Evolutionary conservation across 768 basidiomycete species (phyloP).

Genomic region (Tricholoma sp.): DNA sequence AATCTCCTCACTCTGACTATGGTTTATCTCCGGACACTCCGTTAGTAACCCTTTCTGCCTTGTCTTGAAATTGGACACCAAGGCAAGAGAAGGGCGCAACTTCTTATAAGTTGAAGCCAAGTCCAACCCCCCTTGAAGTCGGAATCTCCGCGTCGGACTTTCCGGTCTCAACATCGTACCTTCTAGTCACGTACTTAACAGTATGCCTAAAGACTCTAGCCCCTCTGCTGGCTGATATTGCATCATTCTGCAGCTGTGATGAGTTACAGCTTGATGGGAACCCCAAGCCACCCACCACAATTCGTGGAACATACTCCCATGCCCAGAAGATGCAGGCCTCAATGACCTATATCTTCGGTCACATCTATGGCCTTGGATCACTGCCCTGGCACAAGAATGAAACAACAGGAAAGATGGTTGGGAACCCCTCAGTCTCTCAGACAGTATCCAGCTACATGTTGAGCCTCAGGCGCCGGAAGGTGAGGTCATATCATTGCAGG

Average conservation of each 20-base stretch:
- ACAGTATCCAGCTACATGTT: constrained; percentile 24
- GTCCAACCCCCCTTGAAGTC: too few relatives aligned
- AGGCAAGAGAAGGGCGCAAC: too few relatives aligned
- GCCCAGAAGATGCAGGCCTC: constrained; percentile 20
- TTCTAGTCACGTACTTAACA: too few relatives aligned
- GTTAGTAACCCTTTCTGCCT: too few relatives aligned
- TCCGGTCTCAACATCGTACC: too few relatives aligned
- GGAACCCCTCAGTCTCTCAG: constrained; percentile 25
- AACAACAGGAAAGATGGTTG: constrained; percentile 15
- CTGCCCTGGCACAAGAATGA: constrained; percentile 24
- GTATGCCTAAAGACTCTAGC: constrained; percentile 2
- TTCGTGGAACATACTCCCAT: constrained; percentile 12
- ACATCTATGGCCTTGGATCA: constrained; percentile 15
- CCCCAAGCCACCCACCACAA: constrained; percentile 3
- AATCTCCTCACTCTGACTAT: too few relatives aligned
- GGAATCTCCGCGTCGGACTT: too few relatives aligned
- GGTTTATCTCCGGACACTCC: too few relatives aligned
- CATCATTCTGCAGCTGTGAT: constrained; percentile 11
- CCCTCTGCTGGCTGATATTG: background rate
- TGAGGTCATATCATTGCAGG: background rate
- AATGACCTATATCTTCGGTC: constrained; percentile 17
- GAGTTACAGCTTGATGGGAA: constrained; percentile 5
- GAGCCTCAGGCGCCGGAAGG: constrained; percentile 8
- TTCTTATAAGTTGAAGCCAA: too few relatives aligned
- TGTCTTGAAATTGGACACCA: too few relatives aligned